Base-by-base conservation (phyloP, 768 basidiomycete genomes). In the Scleroderma bovista region DNA sequence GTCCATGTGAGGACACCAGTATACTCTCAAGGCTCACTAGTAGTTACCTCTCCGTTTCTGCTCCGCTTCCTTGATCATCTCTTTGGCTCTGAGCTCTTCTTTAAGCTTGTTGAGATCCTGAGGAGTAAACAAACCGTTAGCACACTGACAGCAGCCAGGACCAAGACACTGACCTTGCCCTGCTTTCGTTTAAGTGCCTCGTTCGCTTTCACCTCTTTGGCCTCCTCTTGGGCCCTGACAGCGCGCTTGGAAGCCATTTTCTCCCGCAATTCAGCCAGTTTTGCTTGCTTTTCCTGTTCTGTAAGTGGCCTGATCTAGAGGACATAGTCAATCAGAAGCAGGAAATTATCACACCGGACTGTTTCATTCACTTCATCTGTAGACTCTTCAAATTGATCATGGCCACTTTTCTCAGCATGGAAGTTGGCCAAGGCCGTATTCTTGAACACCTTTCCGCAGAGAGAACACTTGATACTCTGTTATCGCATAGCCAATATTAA, bases 381-480 rank as follows among this genome's bases (percentile, higher is more conserved):
- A 2, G 88, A 93, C 62, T 97, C 95, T 64, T 96, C 94, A 55
- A 97, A 98, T 57, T 93, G 84, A 66, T 92, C 85, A 63, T 99
- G 95, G 0, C 95, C 95, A 57, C 84, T 89, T 73, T 93, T 93
- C 68, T 94, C 92, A 0, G 93, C 94, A 60, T 96, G 94, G 67
- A 82, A 95, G 57, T 90, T 89, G 13, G 91, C 94, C 15, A 95
- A 72, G 2, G 88, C 89, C 0, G 88, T 86, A 57, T 90, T 93
- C 60, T 74, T 72, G 75, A 96, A 96, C 20, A 81, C 74, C 71
- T 96, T 96, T 52, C 84, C 81, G 65, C 93, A 95, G 59, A 86
- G 66, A 6, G 81, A 76, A 62, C 90, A 93, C 69, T 83, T 88
- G 71, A 93, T 88, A 62, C 86, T 90, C 86, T 89, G 44, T 20